Conservation (phyloP, 208 protist genomes). For the Leishmania amazonensis region DNA sequence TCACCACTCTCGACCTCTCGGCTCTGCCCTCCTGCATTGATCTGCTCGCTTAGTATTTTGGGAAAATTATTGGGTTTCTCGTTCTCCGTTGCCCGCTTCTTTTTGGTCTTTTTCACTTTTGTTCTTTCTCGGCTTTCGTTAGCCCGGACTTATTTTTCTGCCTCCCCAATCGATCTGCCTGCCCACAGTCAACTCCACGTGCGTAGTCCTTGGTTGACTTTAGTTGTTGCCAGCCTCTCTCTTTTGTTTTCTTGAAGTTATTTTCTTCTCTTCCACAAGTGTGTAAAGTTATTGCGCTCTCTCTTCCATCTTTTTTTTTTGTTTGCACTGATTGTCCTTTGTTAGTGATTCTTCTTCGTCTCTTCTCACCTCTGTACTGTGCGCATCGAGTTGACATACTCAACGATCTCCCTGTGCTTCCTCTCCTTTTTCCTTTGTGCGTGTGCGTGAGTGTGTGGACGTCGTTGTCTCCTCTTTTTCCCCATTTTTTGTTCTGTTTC, state of each 20-base stretch:
- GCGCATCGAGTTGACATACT: not conserved
- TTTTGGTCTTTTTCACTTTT: not conserved
- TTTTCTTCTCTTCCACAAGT: not conserved
- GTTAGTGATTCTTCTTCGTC: not conserved
- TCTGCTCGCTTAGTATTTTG: not conserved
- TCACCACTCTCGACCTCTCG: not conserved
- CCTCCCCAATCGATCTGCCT: conserved; percentile 2
- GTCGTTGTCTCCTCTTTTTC: not conserved
- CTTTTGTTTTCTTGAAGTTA: not conserved
- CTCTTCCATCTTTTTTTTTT: not conserved
- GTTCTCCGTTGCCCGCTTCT: not conserved
- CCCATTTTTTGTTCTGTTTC: not conserved
- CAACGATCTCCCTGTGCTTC: not conserved
- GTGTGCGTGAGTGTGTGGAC: not conserved
- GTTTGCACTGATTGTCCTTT: not conserved
- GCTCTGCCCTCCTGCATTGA: not conserved
- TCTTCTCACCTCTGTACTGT: not conserved
- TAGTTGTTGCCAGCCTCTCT: not conserved
- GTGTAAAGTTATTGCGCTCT: not conserved
- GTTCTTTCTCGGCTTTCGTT: not conserved
- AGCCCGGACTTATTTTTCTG: not conserved
- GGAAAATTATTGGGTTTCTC: not conserved
- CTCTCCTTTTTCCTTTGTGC: not conserved
- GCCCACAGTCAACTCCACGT: not conserved
- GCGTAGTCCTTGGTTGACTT: not conserved